These are phyloP conservation scores for Xylaria sp. DNA, from an alignment of 2,329 filamentous ascomycete genomes.

Conservation along the genomic window DNA sequence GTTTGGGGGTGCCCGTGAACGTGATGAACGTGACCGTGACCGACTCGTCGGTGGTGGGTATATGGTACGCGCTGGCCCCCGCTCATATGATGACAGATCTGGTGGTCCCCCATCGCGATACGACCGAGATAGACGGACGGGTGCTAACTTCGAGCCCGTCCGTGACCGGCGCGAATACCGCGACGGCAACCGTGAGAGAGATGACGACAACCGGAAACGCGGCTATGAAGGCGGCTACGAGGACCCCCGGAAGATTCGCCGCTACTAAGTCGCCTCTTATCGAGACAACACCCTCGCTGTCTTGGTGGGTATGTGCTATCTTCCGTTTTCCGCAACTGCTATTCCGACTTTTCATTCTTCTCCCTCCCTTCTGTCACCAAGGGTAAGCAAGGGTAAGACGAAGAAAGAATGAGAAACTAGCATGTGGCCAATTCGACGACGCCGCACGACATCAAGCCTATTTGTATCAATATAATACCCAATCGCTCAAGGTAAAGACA, in stretches of 20 bases:
- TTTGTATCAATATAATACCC: slow-evolving; percentile 39
- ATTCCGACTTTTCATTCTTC: slow-evolving; percentile 49
- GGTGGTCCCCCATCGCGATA: slow-evolving; percentile 60
- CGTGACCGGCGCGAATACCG: slow-evolving; percentile 69
- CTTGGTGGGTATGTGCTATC: slow-evolving; percentile 61
- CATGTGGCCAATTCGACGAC: slow-evolving; percentile 25
- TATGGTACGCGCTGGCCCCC: slow-evolving; percentile 65
- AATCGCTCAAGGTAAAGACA: slow-evolving; percentile 38
- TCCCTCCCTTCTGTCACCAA: slow-evolving; percentile 50
- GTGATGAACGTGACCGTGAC: slow-evolving; percentile 52
- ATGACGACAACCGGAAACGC: slow-evolving; percentile 72
- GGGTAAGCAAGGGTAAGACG: slow-evolving; percentile 54
- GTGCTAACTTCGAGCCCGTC: slow-evolving; percentile 85
- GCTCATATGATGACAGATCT: slow-evolving; percentile 70
- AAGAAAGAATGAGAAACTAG: slow-evolving; percentile 33
- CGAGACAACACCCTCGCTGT: slow-evolving; percentile 47
- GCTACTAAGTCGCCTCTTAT: slow-evolving; percentile 62
- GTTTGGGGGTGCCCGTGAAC: slow-evolving; percentile 56
- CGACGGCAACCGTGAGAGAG: slow-evolving; percentile 65
- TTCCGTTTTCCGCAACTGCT: slow-evolving; percentile 48
- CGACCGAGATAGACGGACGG: slow-evolving; percentile 51
- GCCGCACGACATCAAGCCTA: slow-evolving; percentile 16
- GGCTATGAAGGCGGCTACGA: slow-evolving; percentile 84
- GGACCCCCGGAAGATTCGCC: slow-evolving; percentile 75
- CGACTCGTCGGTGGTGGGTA: slow-evolving; percentile 66